Base-by-base conservation (phyloP, 495 filamentous ascomycete genomes). In the Talaromyces ruber region DNA sequence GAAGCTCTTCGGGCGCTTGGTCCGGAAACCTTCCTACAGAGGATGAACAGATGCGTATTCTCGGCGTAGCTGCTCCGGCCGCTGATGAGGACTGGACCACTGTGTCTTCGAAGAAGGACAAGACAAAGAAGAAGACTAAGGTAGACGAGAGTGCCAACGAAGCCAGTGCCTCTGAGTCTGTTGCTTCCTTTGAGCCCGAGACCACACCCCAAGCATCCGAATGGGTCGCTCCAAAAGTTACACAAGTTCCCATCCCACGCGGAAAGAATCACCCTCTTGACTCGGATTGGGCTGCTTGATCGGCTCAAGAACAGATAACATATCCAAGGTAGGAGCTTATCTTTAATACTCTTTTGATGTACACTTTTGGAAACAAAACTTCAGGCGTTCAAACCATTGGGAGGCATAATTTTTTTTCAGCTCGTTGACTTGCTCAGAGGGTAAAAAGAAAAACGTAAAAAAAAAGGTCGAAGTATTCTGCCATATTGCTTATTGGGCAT, bases 11-110 rank as follows among this genome's bases (percentile, higher is more conserved):
- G 6, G 39, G 62, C 32, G 71, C 65, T 64, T 89, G 82, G 85
- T 74, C 78, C 50, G 72, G 78, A 51, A 80, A 80, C 60, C 78
- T 89, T 47, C 89, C 87, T 5, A 90, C 90, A 0, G 91, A 95
- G 73, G 91, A 96, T 69, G 91, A 94, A 73, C 91, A 95, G 76
- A 75, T 94, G 74, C 82, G 87, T 71, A 76, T 88, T 64, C 76
- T 90, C 29, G 82, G 75, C 29, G 82, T 82, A 50, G 76, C 85
- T 65, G 43, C 59, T 7, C 28, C 54, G 3, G 74, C 74, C 24
- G 76, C 76, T 22, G 81, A 84, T 12, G 84, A 87, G 60, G 84
- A 83, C 32, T 92, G 90, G 89, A 90, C 78, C 62, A 91, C 88
- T 22, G 89, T 93, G 56, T 79, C 82, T 56, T 89, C 84, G 64